A percentile compares a stretch with the other conserved stretches of the same genome.
phyloP scores from a whole-genome alignment of 805 yeast species.

The Wickerhamiella musiphila region DNA sequence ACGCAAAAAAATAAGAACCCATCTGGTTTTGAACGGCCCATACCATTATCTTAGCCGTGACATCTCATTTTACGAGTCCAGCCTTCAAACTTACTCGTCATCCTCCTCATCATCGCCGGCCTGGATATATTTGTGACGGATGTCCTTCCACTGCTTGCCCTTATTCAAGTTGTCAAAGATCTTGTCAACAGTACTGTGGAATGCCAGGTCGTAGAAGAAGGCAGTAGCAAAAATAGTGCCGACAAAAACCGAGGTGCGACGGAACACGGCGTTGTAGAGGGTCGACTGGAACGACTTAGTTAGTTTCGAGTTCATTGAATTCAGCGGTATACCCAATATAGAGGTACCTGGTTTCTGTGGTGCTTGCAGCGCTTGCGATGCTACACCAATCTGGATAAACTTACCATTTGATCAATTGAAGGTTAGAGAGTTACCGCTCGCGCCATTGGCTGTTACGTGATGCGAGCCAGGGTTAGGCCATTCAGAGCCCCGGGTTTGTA shows the following conservation, averaged over 20 bases:
- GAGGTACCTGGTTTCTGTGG: constrained; percentile 18
- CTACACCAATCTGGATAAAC: neutral
- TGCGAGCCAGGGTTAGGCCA: too few species aligned
- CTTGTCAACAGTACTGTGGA: constrained; percentile 21
- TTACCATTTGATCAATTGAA: constrained; percentile 7
- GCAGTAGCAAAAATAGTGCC: constrained; percentile 71
- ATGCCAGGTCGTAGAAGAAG: constrained; percentile 43
- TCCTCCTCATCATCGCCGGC: constrained; percentile 16
- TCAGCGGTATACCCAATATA: constrained; percentile 18
- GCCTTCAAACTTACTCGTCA: constrained; percentile 4
- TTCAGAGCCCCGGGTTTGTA: too few species aligned
- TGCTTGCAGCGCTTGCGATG: too few species aligned
- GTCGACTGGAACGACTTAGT: constrained; percentile 26
- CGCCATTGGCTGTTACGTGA: constrained; percentile 1
- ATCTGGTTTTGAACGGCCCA: too few species aligned
- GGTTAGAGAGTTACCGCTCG: neutral
- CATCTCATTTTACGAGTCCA: too few species aligned
- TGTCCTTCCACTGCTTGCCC: constrained; percentile 23
- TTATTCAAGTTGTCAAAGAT: constrained; percentile 23
- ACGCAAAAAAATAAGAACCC: too few species aligned
- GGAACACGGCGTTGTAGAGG: constrained; percentile 51
- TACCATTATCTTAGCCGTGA: too few species aligned
- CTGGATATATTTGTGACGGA: constrained; percentile 16
- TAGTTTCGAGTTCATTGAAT: constrained; percentile 15
- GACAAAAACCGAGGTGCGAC: constrained; percentile 82